Percentiles rank a stretch among this genome's conserved stretches.
These are phyloP conservation scores for Kalmusia sp. DNA, from an alignment of 2,329 filamentous ascomycete species.

Conservation along the genomic window DNA sequence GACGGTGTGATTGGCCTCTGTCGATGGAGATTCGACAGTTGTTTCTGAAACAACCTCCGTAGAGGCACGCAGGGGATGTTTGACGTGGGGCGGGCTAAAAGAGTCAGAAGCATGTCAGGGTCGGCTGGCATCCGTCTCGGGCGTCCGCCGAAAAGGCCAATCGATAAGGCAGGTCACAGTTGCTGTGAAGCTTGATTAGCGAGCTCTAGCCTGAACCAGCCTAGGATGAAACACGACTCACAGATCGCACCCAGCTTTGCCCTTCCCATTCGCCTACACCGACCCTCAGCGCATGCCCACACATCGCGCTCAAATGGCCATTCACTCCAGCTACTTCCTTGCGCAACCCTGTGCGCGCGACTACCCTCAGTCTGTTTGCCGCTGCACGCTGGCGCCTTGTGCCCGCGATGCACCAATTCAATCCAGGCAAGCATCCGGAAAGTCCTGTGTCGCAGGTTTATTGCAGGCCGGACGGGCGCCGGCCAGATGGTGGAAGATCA, in stretches of 20 bases:
- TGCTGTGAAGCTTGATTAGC: conserved; percentile 8
- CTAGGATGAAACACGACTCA: conserved; percentile 6
- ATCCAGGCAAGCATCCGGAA: not conserved
- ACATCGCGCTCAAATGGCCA: not conserved
- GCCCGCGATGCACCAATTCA: not conserved
- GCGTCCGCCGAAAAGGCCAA: conserved; percentile 6
- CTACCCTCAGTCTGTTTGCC: not conserved
- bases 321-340: not conserved
- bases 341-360: not conserved
- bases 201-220: not conserved
- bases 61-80: conserved; percentile 5
- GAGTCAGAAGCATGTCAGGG: conserved; percentile 4
- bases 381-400: not conserved
- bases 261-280: conserved; percentile 4
- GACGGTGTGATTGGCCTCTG: conserved; percentile 1
- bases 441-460: not conserved
- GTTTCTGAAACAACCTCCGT: conserved; percentile 23
- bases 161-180: conserved; percentile 10
- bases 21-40: conserved; percentile 9
- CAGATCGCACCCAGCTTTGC: not conserved
- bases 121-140: conserved; percentile 5
- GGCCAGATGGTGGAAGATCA: not conserved
- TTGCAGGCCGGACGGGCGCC: conserved; percentile 1
- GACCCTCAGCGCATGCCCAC: not conserved
- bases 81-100: conserved; percentile 7